Percentiles rank a stretch among this genome's conserved stretches.
phyloP scores from a whole-genome alignment of 371 early-diverging fungal genomes.

The Syncephalastrum racemosum region DNA sequence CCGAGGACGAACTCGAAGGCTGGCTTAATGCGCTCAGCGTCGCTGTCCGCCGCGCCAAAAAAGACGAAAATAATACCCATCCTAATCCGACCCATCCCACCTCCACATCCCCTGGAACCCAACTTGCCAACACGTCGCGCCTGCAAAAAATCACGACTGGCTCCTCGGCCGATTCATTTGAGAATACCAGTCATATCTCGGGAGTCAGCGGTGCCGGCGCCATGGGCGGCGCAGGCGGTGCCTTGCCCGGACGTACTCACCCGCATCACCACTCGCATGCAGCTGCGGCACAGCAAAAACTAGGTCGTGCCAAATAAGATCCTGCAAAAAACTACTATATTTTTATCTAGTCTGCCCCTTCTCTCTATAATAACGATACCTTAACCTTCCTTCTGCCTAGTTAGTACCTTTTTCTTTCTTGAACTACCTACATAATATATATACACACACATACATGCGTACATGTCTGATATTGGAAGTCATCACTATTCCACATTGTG shows the following conservation, averaged over 20 bases:
- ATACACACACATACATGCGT: too few species aligned
- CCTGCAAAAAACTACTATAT: background rate
- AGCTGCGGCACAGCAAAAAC: constrained; percentile 2
- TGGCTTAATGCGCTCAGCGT: constrained; percentile 74
- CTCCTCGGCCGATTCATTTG: constrained; percentile 37
- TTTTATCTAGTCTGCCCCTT: too few species aligned
- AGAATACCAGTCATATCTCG: constrained; percentile 44
- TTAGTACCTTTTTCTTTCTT: too few species aligned
- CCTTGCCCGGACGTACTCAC: constrained; percentile 15
- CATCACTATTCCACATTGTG: too few species aligned
- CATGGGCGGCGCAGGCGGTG: constrained; percentile 33
- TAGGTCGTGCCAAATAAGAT: constrained; percentile 10
- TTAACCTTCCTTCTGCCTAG: too few species aligned
- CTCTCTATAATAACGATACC: too few species aligned
- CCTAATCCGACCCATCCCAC: too few species aligned
- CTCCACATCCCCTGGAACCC: background rate
- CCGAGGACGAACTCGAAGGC: constrained; percentile 55
- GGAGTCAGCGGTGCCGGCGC: constrained; percentile 43
- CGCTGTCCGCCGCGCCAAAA: constrained; percentile 48
- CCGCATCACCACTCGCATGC: constrained; percentile 7
- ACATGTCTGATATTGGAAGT: too few species aligned
- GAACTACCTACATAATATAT: too few species aligned
- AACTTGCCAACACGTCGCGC: background rate
- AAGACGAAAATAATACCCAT: constrained; percentile 17
- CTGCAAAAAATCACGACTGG: constrained; percentile 10